Base-by-base conservation (phyloP, 139 green algal genomes). In the Coccomyxa sp. region DNA sequence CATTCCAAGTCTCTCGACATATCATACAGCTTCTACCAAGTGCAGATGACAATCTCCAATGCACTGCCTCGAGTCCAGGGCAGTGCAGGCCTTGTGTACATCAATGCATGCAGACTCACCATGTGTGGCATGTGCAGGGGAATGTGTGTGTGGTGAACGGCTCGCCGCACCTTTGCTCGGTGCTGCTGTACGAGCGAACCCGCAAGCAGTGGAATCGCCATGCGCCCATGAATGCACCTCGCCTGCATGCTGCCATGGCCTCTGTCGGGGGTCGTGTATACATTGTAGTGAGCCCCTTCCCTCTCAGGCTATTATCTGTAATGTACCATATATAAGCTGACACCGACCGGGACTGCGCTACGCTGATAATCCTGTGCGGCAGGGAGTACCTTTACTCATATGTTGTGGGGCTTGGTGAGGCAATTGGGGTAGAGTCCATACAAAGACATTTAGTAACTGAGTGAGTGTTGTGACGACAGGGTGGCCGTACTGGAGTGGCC, bases 201-300 rank as follows among this genome's bases (percentile, higher is more conserved):
- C 69, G 55, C 74, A 84, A 36, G 64, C 7, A 29, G 2, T 38
- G 64, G 64, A 22, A 36, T 31, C 64, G 29, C 29, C n/a, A 10
- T 29, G 24, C 24, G 24, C 14, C 64, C 6, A 22, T 38, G 64
- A 22, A 36, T 34, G n/a, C 73, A 22, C 77, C 82, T 33, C 74
- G 82, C n/a, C 37, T 89, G 44, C 85, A 89, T 70, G 72, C 80
- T 16, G 85, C 80, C 27, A 77, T 89, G 0, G 76, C 80, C 6
- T 82, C 75, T 0, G 31, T 74, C 22, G 39, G 68, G 50, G 81
- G 73, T 78, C 34, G 64, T n/a, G n/a, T n/a, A n/a, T n/a, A n/a
- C n/a, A n/a, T n/a, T n/a, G n/a, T n/a, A n/a, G n/a, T n/a, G n/a
- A n/a, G n/a, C n/a, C n/a, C n/a, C n/a, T n/a, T n/a, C n/a, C n/a